Evolutionary conservation across 1,139 yeast species (phyloP).

Genomic region (Blastobotrys proliferans): DNA sequence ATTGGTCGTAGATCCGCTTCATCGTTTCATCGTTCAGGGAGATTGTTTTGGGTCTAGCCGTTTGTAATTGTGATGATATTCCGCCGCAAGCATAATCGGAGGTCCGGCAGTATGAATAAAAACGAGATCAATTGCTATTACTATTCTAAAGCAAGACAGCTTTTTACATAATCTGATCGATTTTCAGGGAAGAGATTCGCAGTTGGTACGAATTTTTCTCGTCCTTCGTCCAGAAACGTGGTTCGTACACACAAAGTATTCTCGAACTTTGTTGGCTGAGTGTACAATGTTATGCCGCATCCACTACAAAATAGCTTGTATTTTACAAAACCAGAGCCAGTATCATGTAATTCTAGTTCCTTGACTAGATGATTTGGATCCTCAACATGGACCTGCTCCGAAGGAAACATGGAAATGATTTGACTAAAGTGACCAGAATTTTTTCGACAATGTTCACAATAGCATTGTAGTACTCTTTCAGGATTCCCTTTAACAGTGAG

Average conservation of each 20-base stretch:
- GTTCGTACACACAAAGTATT: conserved; percentile 21
- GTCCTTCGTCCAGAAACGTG: too few species aligned
- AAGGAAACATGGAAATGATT: conserved; percentile 20
- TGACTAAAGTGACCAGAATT: conserved; percentile 32
- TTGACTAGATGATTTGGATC: conserved; percentile 17
- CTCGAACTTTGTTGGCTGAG: conserved; percentile 31
- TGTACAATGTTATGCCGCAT: conserved; percentile 31
- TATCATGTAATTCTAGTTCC: neutral
- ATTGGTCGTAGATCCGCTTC: too few species aligned
- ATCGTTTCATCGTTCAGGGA: too few species aligned
- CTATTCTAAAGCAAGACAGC: too few species aligned
- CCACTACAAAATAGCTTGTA: conserved; percentile 27
- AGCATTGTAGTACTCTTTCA: conserved; percentile 23
- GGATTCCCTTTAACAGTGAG: conserved; percentile 23
- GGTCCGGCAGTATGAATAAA: too few species aligned
- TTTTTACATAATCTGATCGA: conserved; percentile 7
- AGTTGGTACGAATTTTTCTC: conserved; percentile 15
- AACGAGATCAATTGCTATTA: too few species aligned
- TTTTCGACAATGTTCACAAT: conserved; percentile 31
- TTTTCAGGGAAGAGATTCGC: conserved; percentile 8
- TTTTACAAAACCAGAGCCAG: conserved; percentile 26
- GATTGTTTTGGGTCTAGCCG: too few species aligned
- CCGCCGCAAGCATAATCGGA: too few species aligned
- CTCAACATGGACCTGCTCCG: conserved; percentile 21
- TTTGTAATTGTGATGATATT: too few species aligned